A percentile compares a stretch with the other conserved stretches of the same genome.
Conservation (phyloP, 1,284 basidiomycete species). For the Tremellales sp. region DNA sequence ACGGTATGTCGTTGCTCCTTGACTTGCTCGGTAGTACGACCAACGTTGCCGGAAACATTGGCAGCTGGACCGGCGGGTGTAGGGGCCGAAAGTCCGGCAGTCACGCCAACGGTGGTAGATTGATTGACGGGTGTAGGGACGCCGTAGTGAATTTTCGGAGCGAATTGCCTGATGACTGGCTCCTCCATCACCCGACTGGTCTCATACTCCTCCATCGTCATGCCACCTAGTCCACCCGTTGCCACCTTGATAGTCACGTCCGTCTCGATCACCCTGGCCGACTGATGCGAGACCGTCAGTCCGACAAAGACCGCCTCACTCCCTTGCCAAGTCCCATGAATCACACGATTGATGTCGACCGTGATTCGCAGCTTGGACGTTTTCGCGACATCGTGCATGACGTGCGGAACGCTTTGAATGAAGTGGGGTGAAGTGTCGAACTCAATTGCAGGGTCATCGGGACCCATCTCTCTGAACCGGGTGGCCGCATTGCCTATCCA, state of each 20-base stretch:
- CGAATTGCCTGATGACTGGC: not conserved
- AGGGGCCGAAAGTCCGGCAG: not conserved
- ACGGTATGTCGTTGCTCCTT: not conserved
- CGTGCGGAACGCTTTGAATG: not conserved
- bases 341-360: not conserved
- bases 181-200: not conserved
- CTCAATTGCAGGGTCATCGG: no score
- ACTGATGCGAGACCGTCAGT: not conserved
- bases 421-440: not conserved
- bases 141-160: not conserved
- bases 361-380: not conserved
- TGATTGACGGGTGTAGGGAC: not conserved
- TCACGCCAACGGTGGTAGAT: not conserved
- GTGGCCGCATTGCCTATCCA: not conserved
- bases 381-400: not conserved
- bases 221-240: not conserved
- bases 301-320: not conserved
- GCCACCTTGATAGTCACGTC: not conserved
- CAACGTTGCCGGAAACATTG: not conserved
- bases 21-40: not conserved
- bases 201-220: not conserved
- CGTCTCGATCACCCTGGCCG: not conserved
- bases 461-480: not conserved
- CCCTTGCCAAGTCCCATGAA: not conserved
- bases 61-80: not conserved